Conservation (phyloP, 164 flowering plant species). For the Malania oleifera region DNA sequence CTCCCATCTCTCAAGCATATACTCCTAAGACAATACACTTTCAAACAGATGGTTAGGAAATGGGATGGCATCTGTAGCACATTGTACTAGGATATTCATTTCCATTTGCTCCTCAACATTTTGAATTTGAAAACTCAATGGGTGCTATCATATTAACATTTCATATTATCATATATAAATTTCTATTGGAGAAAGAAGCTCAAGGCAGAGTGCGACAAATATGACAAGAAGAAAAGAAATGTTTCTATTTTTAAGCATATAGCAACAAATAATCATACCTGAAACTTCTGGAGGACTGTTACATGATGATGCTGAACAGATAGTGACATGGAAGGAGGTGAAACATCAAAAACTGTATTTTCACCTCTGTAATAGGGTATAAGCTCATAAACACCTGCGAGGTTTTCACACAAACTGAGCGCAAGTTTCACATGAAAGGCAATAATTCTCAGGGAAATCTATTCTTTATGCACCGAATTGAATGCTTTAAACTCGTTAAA, state of each 20-base stretch:
- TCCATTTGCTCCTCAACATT: too few relatives aligned
- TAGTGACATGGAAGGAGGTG: constrained; percentile 60
- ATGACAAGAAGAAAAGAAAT: neutral
- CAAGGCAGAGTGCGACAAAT: neutral
- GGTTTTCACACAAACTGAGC: constrained; percentile 5
- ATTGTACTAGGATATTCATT: too few relatives aligned
- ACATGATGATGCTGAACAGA: constrained; percentile 76
- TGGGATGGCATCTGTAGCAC: too few relatives aligned
- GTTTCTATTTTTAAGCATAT: neutral
- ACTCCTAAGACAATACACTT: neutral
- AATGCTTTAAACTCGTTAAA: too few relatives aligned
- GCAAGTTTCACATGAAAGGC: neutral
- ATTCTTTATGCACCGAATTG: too few relatives aligned
- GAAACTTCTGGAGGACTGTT: constrained; percentile 63
- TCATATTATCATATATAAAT: too few relatives aligned
- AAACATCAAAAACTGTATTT: constrained; percentile 94
- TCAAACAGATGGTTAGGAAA: neutral
- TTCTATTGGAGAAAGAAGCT: too few relatives aligned
- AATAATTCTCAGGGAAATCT: neutral
- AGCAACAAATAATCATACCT: constrained; percentile 42
- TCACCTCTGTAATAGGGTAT: constrained; percentile 95
- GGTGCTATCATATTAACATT: too few relatives aligned
- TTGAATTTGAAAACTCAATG: too few relatives aligned
- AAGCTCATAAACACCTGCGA: constrained; percentile 78
- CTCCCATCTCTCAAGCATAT: too few relatives aligned